Conservation (phyloP, 2,329 filamentous ascomycete species). For the Aspergillus caelatus region DNA sequence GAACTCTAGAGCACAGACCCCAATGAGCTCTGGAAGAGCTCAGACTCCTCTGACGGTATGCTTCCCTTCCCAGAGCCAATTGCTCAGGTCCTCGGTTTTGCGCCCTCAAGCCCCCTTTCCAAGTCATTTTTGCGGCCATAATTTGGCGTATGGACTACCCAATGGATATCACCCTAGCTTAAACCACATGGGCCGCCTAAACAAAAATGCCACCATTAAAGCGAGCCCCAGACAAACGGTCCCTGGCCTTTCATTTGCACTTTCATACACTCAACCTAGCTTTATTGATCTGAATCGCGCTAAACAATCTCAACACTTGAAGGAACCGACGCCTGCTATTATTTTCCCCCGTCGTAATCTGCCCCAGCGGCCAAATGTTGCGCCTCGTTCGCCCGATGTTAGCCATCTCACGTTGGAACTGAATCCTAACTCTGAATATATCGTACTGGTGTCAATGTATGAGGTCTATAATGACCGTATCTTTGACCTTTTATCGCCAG, state of each 20-base stretch:
- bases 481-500: conserved; percentile 79
- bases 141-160: not conserved
- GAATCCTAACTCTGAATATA: conserved; percentile 75
- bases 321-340: conserved; percentile 62
- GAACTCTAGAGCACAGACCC: conserved; percentile 68
- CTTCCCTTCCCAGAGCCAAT: conserved; percentile 34
- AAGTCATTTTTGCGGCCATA: not conserved
- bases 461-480: conserved; percentile 99
- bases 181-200: conserved; percentile 9
- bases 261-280: conserved; percentile 27
- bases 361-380: conserved; percentile 68
- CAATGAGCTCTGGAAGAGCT: conserved; percentile 58
- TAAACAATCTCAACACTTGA: conserved; percentile 45
- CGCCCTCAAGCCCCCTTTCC: conserved; percentile 18
- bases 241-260: conserved; percentile 20
- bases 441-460: conserved; percentile 93
- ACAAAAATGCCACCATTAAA: conserved; percentile 13
- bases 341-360: conserved; percentile 61
- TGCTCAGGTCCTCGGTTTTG: conserved; percentile 22
- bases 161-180: conserved; percentile 5
- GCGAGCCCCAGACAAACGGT: conserved; percentile 15
- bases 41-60: conserved; percentile 49
- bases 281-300: conserved; percentile 32
- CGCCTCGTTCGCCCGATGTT: conserved; percentile 76
- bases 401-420: conserved; percentile 68